Evolutionary conservation across 2,329 filamentous ascomycete species (phyloP), one percentile per base, ranked within the genome.

Genomic region (Aspergillus viridinutans): DNA sequence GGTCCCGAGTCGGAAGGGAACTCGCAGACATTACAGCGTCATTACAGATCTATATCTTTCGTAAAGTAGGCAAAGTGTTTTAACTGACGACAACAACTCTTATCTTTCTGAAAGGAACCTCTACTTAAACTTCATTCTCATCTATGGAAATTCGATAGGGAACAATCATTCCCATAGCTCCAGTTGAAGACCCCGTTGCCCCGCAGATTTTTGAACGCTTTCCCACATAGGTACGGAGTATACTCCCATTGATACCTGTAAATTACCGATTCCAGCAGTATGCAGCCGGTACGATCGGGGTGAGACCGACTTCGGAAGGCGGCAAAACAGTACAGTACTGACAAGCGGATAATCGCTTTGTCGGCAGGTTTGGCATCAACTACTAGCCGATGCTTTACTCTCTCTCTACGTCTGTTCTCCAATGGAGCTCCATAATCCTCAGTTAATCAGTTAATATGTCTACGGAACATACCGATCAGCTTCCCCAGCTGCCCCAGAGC

Each of bases 291-390:
- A 56, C 28, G 20, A 20, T 20, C 25, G 26, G 40, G 10, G 59
- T 60, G 61, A 61, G 61, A 56, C 56, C 63, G 61, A 60, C 63
- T 62, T 64, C 61, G 61, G 60, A 61, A 59, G 61, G 58, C 62
- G 62, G 62, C 61, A 64, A 64, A 64, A 52, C 50, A 53, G 58
- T 52, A 50, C 17, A 45, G n/a, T 23, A 42, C 29, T 50, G 25
- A 29, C 32, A 25, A 49, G 51, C 62, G 67, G 66, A 57, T 69
- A 68, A 68, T 60, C 58, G 57, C 64, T 69, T 68, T 67, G 59
- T 66, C 67, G 66, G 67, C 51, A 61, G 47, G 42, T 58, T 57
- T 57, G 56, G 50, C 53, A 32, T 57, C 49, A 56, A 52, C 59
- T 50, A 52, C 58, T 65, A 67, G 60, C 64, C 67, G 64, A 66